Evolutionary conservation across 202 grass and related monocot species (phyloP).

Genomic region (Bolboschoenoplectus hybrid): DNA sequence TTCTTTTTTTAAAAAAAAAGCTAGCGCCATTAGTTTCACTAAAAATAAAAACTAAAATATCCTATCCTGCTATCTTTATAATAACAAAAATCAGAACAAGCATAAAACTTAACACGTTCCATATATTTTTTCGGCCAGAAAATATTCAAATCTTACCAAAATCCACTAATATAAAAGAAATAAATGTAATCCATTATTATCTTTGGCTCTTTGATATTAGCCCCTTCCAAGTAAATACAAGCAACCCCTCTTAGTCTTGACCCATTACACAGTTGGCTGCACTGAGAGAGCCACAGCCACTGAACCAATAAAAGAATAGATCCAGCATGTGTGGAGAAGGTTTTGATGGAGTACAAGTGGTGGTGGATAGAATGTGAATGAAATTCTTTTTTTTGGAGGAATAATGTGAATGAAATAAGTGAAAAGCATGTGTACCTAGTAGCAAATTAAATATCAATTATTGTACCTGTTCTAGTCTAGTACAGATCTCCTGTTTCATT

Average conservation of each 20-base stretch:
- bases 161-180: background rate
- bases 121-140: too few relatives aligned
- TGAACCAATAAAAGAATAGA: background rate
- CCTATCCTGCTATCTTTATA: too few relatives aligned
- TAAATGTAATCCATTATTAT: background rate
- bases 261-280: background rate
- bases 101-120: too few relatives aligned
- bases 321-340: conserved; percentile 1
- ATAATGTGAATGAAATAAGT: conserved; percentile 34
- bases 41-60: too few relatives aligned
- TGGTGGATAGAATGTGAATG: background rate
- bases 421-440: background rate
- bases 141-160: background rate
- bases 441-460: background rate
- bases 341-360: background rate
- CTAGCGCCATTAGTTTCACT: too few relatives aligned
- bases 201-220: background rate
- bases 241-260: background rate
- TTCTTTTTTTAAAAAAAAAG: too few relatives aligned
- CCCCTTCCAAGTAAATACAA: background rate
- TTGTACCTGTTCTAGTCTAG: background rate
- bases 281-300: background rate
- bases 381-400: background rate
- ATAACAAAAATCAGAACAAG: too few relatives aligned
- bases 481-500: background rate